Percentiles rank a stretch among this genome's conserved stretches.
Conservation (phyloP, 331 rosid genomes). For the Ulmus americana region DNA sequence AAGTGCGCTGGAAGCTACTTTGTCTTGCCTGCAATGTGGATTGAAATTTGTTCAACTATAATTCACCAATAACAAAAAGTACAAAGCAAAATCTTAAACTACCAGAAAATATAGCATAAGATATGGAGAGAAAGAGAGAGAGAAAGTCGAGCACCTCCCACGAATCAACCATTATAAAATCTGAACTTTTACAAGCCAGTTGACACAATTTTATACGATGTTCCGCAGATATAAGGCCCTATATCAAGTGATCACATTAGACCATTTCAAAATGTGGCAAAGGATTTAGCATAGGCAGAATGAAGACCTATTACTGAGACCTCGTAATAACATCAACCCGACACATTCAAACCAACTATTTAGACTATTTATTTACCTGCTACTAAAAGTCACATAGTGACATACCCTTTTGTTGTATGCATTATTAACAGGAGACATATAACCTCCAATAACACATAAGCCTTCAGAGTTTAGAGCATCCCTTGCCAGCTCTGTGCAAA, state of each 20-base stretch:
- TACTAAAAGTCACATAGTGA: no score
- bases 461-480: conserved; percentile 67
- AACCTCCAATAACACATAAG: conserved; percentile 71
- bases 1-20: conserved; percentile 59
- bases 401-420: conserved; percentile 43
- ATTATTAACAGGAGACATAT: conserved; percentile 88
- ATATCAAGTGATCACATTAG: neutral
- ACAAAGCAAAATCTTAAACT: no score
- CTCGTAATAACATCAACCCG: no score
- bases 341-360: no score
- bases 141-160: conserved; percentile 60
- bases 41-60: conserved; percentile 6
- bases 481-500: conserved; percentile 67
- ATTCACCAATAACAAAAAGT: neutral
- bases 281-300: no score
- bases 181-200: conserved; percentile 65
- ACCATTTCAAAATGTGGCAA: no score
- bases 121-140: conserved; percentile 7
- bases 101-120: no score
- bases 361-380: no score
- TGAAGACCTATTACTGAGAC: no score
- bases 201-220: conserved; percentile 53
- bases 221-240: conserved; percentile 65
- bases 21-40: conserved; percentile 60
- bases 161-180: conserved; percentile 77